Conservation (phyloP, 2,329 filamentous ascomycete species). For the Xylariales sp. region DNA sequence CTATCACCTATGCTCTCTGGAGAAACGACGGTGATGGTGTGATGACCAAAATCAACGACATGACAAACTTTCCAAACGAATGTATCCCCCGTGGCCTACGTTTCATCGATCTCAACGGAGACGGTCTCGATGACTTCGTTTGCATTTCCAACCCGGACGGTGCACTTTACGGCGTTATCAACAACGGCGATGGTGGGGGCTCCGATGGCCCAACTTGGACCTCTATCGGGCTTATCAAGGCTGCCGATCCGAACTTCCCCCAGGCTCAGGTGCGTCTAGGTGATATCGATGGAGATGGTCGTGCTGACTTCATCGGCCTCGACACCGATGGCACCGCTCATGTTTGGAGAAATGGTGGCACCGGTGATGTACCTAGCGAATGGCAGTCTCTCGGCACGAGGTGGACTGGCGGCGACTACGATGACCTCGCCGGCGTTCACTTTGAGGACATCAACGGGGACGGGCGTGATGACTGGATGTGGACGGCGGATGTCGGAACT, state of each 20-base stretch:
- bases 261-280: slow-evolving; percentile 19
- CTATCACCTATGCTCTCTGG: slow-evolving; percentile 6
- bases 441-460: slow-evolving; percentile 20
- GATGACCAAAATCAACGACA: slow-evolving; percentile 11
- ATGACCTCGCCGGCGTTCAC: slow-evolving; percentile 13
- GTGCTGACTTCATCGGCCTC: slow-evolving; percentile 26
- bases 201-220: slow-evolving; percentile 15
- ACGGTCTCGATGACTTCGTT: no score
- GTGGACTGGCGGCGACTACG: slow-evolving; percentile 15
- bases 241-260: slow-evolving; percentile 7
- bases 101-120: slow-evolving; percentile 12
- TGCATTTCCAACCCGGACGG: slow-evolving; percentile 19
- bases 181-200: slow-evolving; percentile 13
- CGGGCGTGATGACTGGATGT: slow-evolving; percentile 20
- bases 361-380: slow-evolving; percentile 20
- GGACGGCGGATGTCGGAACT: slow-evolving; percentile 12
- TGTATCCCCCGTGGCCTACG: slow-evolving; percentile 8
- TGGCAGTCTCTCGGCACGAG: slow-evolving; percentile 26
- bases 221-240: slow-evolving; percentile 13
- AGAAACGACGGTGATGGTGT: slow-evolving; percentile 7
- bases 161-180: slow-evolving; percentile 12
- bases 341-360: slow-evolving; percentile 26
- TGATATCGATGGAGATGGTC: slow-evolving; percentile 27
- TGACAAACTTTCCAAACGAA: slow-evolving; percentile 1
- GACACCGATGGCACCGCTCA: slow-evolving; percentile 17